Evolutionary conservation across 441 rosid genomes (phyloP), one percentile per base, ranked within the genome.

Genomic region (Populus hybrid): DNA sequence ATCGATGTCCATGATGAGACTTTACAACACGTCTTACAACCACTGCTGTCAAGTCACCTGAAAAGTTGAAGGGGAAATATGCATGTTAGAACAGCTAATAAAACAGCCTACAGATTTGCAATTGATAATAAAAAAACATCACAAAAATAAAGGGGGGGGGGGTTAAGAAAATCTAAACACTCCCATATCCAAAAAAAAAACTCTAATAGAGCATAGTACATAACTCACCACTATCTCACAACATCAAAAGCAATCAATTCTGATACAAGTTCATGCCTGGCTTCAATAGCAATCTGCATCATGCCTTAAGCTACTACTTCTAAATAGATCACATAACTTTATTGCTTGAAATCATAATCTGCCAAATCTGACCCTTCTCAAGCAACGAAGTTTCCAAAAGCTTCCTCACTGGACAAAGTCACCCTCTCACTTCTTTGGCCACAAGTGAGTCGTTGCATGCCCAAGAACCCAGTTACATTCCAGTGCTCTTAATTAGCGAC

Each of bases 1-100:
- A 87, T 94, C 92, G 73, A 94, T 91, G 79, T 91, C 95, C 97
- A 93, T 93, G 76, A 73, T 65, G 34, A 79, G 70, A 35, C 11
- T 50, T 46, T 54, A 57, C 40, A 30, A 70, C 18, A 67, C 65
- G 42, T 74, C 30, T 16, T 74, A 42, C 36, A 69, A 75, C 38
- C 36, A 54, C 67, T 26, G 24, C 67, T 57, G 70, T 75, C 59
- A 76, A 66, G 20, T 38, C 81, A 82, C 86, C 90, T 78, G 78
- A 71, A 73, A 78, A n/a, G 74, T 26, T 32, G 12, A 35, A 54
- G 38, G 26, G 28, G 70, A 70, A 82, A 54, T 12, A 16, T 68
- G 71, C 35, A 63, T 23, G 10, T 71, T 23, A 76, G 46, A 30
- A 40, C 38, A 30, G 42, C 67, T 36, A 3, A 11, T 28, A 69